Conservation (phyloP, 140 eudicot genomes). For the Ambrosia hybrid region DNA sequence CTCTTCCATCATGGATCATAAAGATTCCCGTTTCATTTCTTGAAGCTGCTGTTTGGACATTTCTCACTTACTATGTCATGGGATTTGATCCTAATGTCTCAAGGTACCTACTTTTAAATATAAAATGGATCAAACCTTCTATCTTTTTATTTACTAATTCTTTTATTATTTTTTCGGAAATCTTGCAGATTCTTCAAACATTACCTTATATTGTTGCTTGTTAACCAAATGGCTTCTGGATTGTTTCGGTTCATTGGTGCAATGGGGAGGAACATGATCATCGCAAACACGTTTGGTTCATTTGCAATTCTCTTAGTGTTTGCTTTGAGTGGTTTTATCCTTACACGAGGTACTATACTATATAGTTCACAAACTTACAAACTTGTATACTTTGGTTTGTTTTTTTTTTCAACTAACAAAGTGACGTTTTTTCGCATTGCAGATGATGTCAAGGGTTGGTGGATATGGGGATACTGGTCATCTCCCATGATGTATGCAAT, state of each 20-base stretch:
- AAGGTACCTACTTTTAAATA: slow-evolving; percentile 40
- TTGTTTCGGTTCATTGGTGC: slow-evolving; percentile 69
- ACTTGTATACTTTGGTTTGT: background rate
- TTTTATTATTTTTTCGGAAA: background rate
- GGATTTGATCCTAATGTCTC: slow-evolving; percentile 79
- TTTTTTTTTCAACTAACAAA: slow-evolving; percentile 8
- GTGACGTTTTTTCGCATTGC: slow-evolving; percentile 13
- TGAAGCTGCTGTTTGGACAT: slow-evolving; percentile 63
- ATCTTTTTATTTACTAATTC: background rate
- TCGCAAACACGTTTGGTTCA: slow-evolving; percentile 77
- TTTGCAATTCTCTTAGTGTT: slow-evolving; percentile 56
- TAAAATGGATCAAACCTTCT: background rate
- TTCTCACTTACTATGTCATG: slow-evolving; percentile 57
- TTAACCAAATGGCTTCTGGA: slow-evolving; percentile 65
- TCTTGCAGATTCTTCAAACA: slow-evolving; percentile 70
- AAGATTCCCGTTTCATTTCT: slow-evolving; percentile 63
- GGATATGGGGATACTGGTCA: slow-evolving; percentile 88
- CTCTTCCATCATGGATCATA: slow-evolving; percentile 68
- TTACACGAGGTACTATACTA: slow-evolving; percentile 50
- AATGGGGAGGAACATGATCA: slow-evolving; percentile 60
- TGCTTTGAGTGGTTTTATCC: slow-evolving; percentile 63
- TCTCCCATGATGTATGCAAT: slow-evolving; percentile 87
- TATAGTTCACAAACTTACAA: slow-evolving; percentile 9
- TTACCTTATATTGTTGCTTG: slow-evolving; percentile 48
- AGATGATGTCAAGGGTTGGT: slow-evolving; percentile 73